These are phyloP conservation scores for Clonostachys rosea DNA, from an alignment of 2,329 filamentous ascomycete species.

Conservation along the genomic window DNA sequence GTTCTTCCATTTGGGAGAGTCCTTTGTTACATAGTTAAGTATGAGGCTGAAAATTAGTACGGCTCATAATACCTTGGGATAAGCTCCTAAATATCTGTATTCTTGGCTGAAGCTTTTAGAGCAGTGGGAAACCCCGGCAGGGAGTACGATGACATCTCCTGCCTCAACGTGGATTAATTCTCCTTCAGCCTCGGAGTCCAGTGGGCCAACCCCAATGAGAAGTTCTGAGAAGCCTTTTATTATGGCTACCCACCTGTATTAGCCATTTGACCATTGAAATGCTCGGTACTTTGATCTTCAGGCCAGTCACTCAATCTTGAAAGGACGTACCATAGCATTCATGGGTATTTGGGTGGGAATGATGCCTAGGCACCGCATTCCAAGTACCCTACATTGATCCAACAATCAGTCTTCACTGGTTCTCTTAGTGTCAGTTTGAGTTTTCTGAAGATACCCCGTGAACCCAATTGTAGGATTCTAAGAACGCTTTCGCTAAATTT, in stretches of 20 bases:
- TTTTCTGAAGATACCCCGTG: background rate
- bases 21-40: too few species aligned
- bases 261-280: too few species aligned
- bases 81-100: slow-evolving; percentile 1
- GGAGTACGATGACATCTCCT: slow-evolving; percentile 1
- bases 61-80: background rate
- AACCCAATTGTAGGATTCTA: background rate
- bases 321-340: background rate
- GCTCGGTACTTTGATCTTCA: too few species aligned
- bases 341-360: slow-evolving; percentile 3
- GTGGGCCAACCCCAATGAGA: slow-evolving; percentile 2
- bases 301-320: too few species aligned
- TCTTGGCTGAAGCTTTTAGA: slow-evolving; percentile 1
- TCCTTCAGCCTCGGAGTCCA: slow-evolving; percentile 1
- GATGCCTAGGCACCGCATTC: background rate
- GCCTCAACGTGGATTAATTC: background rate
- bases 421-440: background rate
- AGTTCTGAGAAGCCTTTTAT: slow-evolving; percentile 3
- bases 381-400: background rate
- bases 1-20: too few species aligned
- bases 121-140: slow-evolving; percentile 3
- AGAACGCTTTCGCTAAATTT: background rate
- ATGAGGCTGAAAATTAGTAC: too few species aligned
- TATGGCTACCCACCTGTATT: background rate
- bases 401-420: background rate